Base-by-base conservation (phyloP, 495 filamentous ascomycete genomes). In the Penicillium maclennaniae region DNA sequence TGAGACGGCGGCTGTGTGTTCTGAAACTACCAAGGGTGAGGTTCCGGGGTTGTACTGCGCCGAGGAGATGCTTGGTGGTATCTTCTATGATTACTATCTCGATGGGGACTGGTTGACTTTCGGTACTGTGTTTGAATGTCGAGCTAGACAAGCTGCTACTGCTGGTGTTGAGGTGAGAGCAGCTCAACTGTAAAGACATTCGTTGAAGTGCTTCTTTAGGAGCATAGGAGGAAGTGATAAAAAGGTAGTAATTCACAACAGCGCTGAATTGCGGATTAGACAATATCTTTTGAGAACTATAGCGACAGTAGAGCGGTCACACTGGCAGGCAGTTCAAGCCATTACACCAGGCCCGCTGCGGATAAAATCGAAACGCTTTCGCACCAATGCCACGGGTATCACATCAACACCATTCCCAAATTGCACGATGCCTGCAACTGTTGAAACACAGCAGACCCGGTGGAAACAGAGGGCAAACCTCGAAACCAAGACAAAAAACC, bases 61-160 rank as follows among this genome's bases (percentile, higher is more conserved):
- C 2, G 84, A 83, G 0, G 83, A 87, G 67, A 81, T 87, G 78
- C 48, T 86, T 0, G 84, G 82, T 4, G 82, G 82, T 0, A 50
- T 87, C 17, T 87, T 84, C 61, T 81, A 80, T 59, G 71, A 78
- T 8, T 85, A 86, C 54, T 87, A 86, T 59, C 81, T 83, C 0
- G 83, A 83, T 12, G 83, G 83, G 3, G 83, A 79, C 57, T 83
- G 83, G 0, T 65, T 87, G 59, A 87, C 82, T 0, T 71, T 76
- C 16, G 80, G 82, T 19, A 65, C 78, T 1, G 79, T 83, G 0
- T 83, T 83, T 70, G 81, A 80, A 9, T 66, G 79, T 8, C 67
- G 70, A 34, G 80, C 80, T 25, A 81, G 80, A 20, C 58, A 44
- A 38, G 69, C 69, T 5, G 47, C 47, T 6, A 16, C 38, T 40